Conservation (phyloP, 371 early-diverging fungal species). For the Rhizopus stolonifer region DNA sequence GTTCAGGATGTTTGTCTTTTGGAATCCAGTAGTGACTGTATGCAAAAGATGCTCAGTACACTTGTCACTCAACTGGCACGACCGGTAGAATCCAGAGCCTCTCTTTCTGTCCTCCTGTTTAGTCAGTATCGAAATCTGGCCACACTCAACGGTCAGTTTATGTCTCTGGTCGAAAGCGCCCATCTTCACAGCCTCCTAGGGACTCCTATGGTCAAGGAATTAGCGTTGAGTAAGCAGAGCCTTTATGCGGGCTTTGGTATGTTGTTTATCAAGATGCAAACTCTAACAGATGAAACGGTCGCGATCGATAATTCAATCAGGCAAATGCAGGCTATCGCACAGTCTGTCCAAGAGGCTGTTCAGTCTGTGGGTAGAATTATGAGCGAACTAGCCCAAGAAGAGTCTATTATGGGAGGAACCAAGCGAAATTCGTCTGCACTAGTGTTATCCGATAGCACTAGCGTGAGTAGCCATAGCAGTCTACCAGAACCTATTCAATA, state of each 20-base stretch:
- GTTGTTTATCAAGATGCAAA: conserved; percentile 64
- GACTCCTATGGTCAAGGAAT: conserved; percentile 19
- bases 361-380: conserved; percentile 24
- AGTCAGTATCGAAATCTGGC: conserved; percentile 51
- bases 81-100: conserved; percentile 32
- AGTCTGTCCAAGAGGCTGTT: conserved; percentile 25
- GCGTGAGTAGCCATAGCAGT: no score
- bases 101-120: conserved; percentile 56
- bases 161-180: conserved; percentile 43
- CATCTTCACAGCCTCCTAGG: conserved; percentile 28
- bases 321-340: conserved; percentile 21
- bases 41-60: conserved; percentile 40
- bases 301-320: conserved; percentile 10
- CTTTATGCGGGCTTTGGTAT: conserved; percentile 68
- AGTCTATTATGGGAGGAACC: not conserved
- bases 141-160: conserved; percentile 43
- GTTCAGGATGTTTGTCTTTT: conserved; percentile 33
- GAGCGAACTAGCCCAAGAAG: conserved; percentile 13
- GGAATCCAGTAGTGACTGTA: conserved; percentile 36
- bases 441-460: no score
- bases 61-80: conserved; percentile 21
- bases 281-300: conserved; percentile 52
- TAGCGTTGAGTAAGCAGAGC: conserved; percentile 35
- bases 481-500: no score
- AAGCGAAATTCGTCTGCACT: not conserved